A percentile compares a stretch with the other conserved stretches of the same genome.
These are phyloP conservation scores for Carex cristatella DNA, from an alignment of 176 grass and related monocot genomes.

Conservation along the genomic window DNA sequence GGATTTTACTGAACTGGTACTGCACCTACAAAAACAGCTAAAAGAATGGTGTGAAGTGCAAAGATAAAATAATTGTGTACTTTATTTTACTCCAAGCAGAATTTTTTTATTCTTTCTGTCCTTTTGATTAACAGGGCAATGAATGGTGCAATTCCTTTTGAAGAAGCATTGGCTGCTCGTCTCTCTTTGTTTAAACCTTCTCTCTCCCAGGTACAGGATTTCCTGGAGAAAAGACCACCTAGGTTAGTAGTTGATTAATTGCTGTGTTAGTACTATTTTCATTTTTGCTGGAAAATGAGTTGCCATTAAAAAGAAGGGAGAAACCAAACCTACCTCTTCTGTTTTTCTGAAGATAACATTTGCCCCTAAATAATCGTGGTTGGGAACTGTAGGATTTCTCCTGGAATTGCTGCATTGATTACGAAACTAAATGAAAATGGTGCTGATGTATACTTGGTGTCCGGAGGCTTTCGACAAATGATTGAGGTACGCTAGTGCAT, in stretches of 20 bases:
- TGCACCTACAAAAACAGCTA: neutral
- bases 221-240: slow-evolving; percentile 66
- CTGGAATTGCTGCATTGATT: slow-evolving; percentile 67
- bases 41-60: neutral
- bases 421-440: slow-evolving; percentile 61
- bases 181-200: slow-evolving; percentile 85
- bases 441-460: slow-evolving; percentile 77
- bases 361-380: slow-evolving; percentile 4
- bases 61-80: neutral
- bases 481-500: slow-evolving; percentile 52
- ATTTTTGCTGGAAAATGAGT: neutral
- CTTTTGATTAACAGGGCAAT: slow-evolving; percentile 56
- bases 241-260: slow-evolving; percentile 35
- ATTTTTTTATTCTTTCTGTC: neutral
- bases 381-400: slow-evolving; percentile 62
- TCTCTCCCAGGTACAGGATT: slow-evolving; percentile 54
- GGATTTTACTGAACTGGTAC: neutral
- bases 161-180: slow-evolving; percentile 70
- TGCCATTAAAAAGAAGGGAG: neutral
- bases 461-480: slow-evolving; percentile 93
- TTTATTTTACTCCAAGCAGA: neutral
- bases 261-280: neutral
- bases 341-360: neutral
- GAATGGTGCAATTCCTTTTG: slow-evolving; percentile 84
- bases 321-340: neutral